These are phyloP conservation scores for Ciborinia camelliae DNA, from an alignment of 2,329 filamentous ascomycete genomes.

Conservation along the genomic window DNA sequence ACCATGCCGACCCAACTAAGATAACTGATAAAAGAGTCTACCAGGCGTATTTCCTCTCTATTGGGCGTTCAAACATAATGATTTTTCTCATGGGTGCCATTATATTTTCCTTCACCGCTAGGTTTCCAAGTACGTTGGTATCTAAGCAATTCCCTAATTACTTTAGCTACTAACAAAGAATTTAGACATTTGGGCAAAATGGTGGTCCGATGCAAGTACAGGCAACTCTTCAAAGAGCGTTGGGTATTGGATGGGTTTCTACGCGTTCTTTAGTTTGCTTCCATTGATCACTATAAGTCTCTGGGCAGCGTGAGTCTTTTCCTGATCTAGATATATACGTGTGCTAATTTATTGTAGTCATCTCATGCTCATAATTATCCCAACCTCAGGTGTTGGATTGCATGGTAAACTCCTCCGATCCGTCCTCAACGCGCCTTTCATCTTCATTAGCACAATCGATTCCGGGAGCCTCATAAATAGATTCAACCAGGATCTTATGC, in stretches of 20 bases:
- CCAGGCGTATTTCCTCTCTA: not conserved
- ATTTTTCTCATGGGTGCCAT: not conserved
- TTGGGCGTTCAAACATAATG: not conserved
- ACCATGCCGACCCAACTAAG: not conserved
- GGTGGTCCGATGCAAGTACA: not conserved
- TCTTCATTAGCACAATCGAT: slow-evolving; percentile 30
- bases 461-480: slow-evolving; percentile 30
- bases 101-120: not conserved
- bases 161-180: not conserved
- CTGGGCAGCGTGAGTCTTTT: not conserved
- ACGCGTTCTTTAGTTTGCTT: not conserved
- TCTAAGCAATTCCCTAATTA: not conserved
- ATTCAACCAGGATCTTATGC: slow-evolving; percentile 14
- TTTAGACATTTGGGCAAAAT: not conserved
- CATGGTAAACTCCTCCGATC: slow-evolving; percentile 48
- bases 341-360: not conserved
- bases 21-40: not conserved
- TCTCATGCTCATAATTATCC: slow-evolving; percentile 44
- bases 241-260: slow-evolving; percentile 1
- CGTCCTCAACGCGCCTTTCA: slow-evolving; percentile 43
- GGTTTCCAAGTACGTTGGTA: not conserved
- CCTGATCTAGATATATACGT: not conserved
- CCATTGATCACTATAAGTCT: not conserved
- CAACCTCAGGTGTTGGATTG: slow-evolving; percentile 36
- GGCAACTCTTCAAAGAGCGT: not conserved